Evolutionary conservation across 176 grass and related monocot species (phyloP), one percentile per base, ranked within the genome.

Genomic region (Oryza meridionalis): DNA sequence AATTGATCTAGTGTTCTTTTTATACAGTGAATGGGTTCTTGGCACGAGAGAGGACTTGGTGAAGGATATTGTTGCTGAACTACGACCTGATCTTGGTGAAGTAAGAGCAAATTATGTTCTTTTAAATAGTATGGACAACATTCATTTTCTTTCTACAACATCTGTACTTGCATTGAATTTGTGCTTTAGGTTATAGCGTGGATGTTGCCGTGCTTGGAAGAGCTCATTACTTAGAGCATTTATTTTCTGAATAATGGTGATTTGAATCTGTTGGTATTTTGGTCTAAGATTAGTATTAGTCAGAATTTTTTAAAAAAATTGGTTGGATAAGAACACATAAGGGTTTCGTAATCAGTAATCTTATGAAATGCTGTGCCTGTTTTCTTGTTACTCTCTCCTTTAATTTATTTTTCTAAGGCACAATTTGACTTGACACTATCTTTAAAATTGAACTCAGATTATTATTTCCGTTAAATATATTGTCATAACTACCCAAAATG

Each of bases 21-120:
- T 77, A 49, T 84, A 77, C 80, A 98, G 96, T 46, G 96, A 98
- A 87, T 98, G 96, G 96, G 96, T 98, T 87, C 87, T 98, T 90
- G 93, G 96, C 70, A 95, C 89, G 73, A 91, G 96, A 83, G 96
- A 98, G 71, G 96, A 98, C 83, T 73, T 98, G 14, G 93, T 90
- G 85, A 93, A 88, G 72, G 93, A 98, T 91, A 92, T 98, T 66
- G 66, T 85, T 81, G 47, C 85, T 7, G 96, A 98, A 95, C 72
- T 98, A 71, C 91, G 87, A 75, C 93, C 93, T 84, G 93, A 95
- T 26, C 91, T 95, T 83, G 87, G 89, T 58, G 96, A 98, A 90
- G 96, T 98, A 93, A 92, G 58, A 69, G 53, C 37, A 68, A 31
- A 62, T 78, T 49, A 7, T 40, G 9, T 86, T 72, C 14, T 38